Base-by-base conservation (phyloP, 1,284 basidiomycete genomes). In the Ustilago vetiveriae region DNA sequence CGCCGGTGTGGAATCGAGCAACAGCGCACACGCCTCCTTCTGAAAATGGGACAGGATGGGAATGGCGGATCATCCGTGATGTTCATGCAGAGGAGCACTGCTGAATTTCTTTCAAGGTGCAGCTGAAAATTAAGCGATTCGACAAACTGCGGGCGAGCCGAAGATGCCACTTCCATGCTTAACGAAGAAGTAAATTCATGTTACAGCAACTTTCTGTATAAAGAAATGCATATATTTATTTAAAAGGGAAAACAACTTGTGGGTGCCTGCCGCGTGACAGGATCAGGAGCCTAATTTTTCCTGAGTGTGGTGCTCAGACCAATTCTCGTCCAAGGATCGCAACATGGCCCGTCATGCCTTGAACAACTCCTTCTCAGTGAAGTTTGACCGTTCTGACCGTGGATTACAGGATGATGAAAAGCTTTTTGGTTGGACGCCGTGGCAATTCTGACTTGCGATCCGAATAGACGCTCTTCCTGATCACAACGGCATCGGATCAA, bases 61-160 rank as follows among this genome's bases (percentile, higher is more conserved):
- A 6, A 29, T 29, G 7, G 27, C 27, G 33, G 10, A 2, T 35
- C 10, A 2, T 16, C 11, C 10, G 19, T 19, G 36, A 37, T 19
- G 8, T 37, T 37, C 36, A 37, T 37, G 36, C 36, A 21, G 9
- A 19, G 36, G 9, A 37, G 36, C 36, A 37, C 17, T 37, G n/a
- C n/a, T n/a, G n/a, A n/a, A n/a, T n/a, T n/a, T n/a, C n/a, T n/a
- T n/a, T n/a, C n/a, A n/a, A 33, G n/a, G 2, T 6, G 11, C 33
- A 16, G 33, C 10, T 35, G 33, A 35, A 35, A 16, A 16, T 35
- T 35, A 46, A 37, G 44, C 44, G 44, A 46, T n/a, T 23, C 11
- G 19, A 29, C 17, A 30, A 13, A 19, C 29, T 11, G 38, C 22
- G 19, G 11, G 39, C n/a, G 8, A n/a, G n/a, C n/a, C n/a, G n/a